phyloP scores from a whole-genome alignment of 331 rosid species.

The Cydonia oblonga region DNA sequence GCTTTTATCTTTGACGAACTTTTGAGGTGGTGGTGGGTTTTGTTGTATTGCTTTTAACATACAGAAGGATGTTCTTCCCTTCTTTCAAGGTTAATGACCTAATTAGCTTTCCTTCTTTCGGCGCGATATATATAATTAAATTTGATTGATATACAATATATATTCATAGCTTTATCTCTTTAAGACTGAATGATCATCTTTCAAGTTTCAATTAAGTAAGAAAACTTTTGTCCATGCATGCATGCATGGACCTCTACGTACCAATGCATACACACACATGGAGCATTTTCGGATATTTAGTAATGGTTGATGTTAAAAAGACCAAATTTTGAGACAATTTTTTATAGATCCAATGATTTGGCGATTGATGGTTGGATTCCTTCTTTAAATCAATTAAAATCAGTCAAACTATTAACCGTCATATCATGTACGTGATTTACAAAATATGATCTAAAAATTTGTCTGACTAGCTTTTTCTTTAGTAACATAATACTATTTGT shows the following conservation, averaged over 20 bases:
- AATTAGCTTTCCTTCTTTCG: constrained; percentile 46
- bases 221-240: not conserved
- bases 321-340: rapidly evolving
- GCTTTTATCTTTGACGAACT: not conserved
- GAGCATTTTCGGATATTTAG: too few relatives aligned
- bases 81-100: constrained; percentile 36
- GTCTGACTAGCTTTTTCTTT: too few relatives aligned
- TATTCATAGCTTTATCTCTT: not conserved
- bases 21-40: not conserved
- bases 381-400: too few relatives aligned
- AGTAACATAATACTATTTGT: too few relatives aligned
- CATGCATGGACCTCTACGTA: not conserved
- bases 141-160: not conserved
- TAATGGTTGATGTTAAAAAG: too few relatives aligned
- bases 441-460: too few relatives aligned
- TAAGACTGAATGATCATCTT: not conserved
- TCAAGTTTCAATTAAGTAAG: not conserved
- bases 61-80: constrained; percentile 30
- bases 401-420: rapidly evolving
- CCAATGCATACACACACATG: too few relatives aligned
- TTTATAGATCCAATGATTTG: too few relatives aligned
- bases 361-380: too few relatives aligned
- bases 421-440: too few relatives aligned
- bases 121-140: constrained; percentile 27
- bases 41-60: constrained; percentile 17